phyloP scores from a whole-genome alignment of 352 stramenopile genomes.

The Phytophthora pisi region DNA sequence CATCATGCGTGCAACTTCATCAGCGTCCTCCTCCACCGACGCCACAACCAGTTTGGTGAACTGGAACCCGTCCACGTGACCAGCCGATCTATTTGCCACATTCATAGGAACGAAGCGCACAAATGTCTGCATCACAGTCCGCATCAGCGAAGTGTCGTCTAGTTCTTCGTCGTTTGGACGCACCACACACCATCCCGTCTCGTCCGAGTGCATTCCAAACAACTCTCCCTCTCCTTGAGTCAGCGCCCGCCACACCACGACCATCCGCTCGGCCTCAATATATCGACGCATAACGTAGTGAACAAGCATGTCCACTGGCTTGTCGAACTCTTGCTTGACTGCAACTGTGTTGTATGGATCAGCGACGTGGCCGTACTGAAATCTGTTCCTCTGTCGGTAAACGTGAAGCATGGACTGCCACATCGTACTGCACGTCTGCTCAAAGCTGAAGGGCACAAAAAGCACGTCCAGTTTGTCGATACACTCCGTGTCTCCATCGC shows the following conservation, averaged over 20 bases:
- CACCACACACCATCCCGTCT: slow-evolving; percentile 59
- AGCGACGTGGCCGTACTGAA: slow-evolving; percentile 10
- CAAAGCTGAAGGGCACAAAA: slow-evolving; percentile 17
- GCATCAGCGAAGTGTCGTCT: background rate
- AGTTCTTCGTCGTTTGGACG: slow-evolving; percentile 8
- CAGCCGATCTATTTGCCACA: background rate
- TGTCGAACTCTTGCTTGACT: slow-evolving; percentile 17
- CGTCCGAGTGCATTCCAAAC: slow-evolving; percentile 52
- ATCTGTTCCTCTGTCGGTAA: slow-evolving; percentile 6
- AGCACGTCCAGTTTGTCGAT: slow-evolving; percentile 33
- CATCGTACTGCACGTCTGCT: slow-evolving; percentile 13
- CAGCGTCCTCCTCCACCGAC: slow-evolving; percentile 32
- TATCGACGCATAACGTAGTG: slow-evolving; percentile 47
- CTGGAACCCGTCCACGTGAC: slow-evolving; percentile 13
- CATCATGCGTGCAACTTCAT: slow-evolving; percentile 34
- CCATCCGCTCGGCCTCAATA: slow-evolving; percentile 42
- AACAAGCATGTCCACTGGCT: slow-evolving; percentile 8
- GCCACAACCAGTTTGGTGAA: slow-evolving; percentile 36
- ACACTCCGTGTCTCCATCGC: slow-evolving; percentile 23
- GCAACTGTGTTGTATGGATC: slow-evolving; percentile 41
- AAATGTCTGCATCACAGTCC: slow-evolving; percentile 30
- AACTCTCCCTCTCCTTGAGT: slow-evolving; percentile 39
- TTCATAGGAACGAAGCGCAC: slow-evolving; percentile 30
- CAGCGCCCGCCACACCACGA: slow-evolving; percentile 59
- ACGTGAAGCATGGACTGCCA: slow-evolving; percentile 23